phyloP scores from a whole-genome alignment of 306 rosid genomes.

The Quercus alba region DNA sequence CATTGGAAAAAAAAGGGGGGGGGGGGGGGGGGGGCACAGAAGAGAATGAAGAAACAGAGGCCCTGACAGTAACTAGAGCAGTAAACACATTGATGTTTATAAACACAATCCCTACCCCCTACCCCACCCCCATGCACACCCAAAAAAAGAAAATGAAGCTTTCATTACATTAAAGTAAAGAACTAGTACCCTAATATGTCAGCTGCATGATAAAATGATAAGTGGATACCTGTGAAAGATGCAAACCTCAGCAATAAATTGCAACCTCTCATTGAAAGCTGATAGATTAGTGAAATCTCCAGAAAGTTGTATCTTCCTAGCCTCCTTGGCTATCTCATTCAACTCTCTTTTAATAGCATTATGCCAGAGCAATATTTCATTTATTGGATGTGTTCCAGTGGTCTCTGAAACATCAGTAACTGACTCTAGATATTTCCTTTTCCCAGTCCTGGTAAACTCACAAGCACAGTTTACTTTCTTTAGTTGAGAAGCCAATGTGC shows the following conservation, averaged over 20 bases:
- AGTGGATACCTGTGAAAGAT: constrained; percentile 87
- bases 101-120: no score
- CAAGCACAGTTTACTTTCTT: constrained; percentile 55
- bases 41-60: no score
- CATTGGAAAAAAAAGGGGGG: no score
- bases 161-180: constrained; percentile 8
- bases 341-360: constrained; percentile 88
- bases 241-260: constrained; percentile 97
- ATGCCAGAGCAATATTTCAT: constrained; percentile 97
- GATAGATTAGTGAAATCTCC: constrained; percentile 81
- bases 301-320: constrained; percentile 47
- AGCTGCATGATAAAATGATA: constrained; percentile 15
- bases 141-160: constrained; percentile 9
- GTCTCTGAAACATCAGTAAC: constrained; percentile 47
- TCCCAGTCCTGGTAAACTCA: constrained; percentile 57
- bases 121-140: neutral
- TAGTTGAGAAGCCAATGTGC: constrained; percentile 39
- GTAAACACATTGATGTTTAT: no score
- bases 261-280: constrained; percentile 85
- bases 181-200: neutral
- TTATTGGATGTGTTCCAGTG: constrained; percentile 69
- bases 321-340: constrained; percentile 70
- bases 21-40: no score
- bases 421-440: constrained; percentile 74
- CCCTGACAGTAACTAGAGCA: no score